Evolutionary conservation across 768 basidiomycete species (phyloP), one percentile per base, ranked within the genome.

Genomic region (Tylopilus sp.): DNA sequence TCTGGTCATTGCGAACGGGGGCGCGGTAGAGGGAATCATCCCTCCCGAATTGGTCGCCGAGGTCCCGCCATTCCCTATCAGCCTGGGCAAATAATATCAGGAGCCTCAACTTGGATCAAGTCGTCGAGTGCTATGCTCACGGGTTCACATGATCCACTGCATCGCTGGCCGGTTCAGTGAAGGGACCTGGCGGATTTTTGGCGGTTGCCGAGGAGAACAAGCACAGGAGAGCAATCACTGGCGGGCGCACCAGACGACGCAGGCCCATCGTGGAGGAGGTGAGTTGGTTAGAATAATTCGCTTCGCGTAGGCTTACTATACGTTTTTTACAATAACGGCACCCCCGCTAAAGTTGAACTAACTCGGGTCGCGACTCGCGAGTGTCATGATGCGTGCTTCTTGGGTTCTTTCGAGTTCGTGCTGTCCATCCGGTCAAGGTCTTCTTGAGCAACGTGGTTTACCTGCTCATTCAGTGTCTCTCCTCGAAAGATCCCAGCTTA

Each of bases 1-100:
- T 29, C 90, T 79, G 0, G 88, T 90, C 88, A 90, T 90, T 6
- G 80, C 89, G 60, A 92, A 92, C 0, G 90, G 90, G 3, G 89
- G 87, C 6, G 82, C 83, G 19, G 76, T 74, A 8, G 83, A 85
- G 0, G 87, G 87, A 43, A 89, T 87, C 85, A 87, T 89, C 0
- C 87, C 87, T 26, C 87, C 87, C 0, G 84, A 83, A 1, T 78
- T 80, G 58, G 87, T 83, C 1, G 87, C 86, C 0, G 80, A 80
- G 55, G 82, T 79, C 0, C 87, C 87, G 0, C 84, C 85, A 56
- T 87, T 88, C 9, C 87, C 87, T 43, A 89, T 89, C 36, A 87
- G 62, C n/a, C 78, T 79, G 38, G 17, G 42, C 31, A 33, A 17
- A 19, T 55, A 3, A 33, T 11, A 13, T 11, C 5, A 13, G 14